These are phyloP conservation scores for Coemansia sp. DNA, from an alignment of 192 early-diverging fungal species.

Conservation along the genomic window DNA sequence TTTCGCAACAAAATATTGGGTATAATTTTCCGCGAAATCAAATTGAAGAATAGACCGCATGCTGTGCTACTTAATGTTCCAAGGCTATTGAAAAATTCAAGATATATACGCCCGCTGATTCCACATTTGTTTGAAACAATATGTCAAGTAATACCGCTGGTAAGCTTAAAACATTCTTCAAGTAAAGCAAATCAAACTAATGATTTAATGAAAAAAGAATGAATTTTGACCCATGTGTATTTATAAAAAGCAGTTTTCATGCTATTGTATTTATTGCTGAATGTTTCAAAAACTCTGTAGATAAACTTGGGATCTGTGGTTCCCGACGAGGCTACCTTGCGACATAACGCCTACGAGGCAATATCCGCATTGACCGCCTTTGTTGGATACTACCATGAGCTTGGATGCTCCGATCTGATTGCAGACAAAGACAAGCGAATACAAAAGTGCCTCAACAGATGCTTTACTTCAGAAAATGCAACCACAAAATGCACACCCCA, in stretches of 20 bases:
- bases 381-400: conserved; percentile 35
- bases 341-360: conserved; percentile 19
- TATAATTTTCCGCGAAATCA: conserved; percentile 16
- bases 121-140: conserved; percentile 24
- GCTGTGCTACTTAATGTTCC: conserved; percentile 21
- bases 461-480: not conserved
- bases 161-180: too few species aligned
- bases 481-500: too few species aligned
- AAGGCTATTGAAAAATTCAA: conserved; percentile 25
- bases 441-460: not conserved
- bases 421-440: conserved; percentile 4
- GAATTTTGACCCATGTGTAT: too few species aligned
- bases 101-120: conserved; percentile 32
- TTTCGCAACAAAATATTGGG: conserved; percentile 22
- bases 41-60: conserved; percentile 14
- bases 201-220: not conserved
- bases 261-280: not conserved
- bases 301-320: conserved; percentile 2
- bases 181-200: too few species aligned
- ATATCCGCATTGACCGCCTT: conserved; percentile 20
- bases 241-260: not conserved
- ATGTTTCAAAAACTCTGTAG: not conserved
- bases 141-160: conserved; percentile 28
- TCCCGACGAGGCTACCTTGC: conserved; percentile 10
- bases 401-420: conserved; percentile 24